These are phyloP conservation scores for Cyclotella kingstonii DNA, from an alignment of 108 stramenopile genomes.

Conservation along the genomic window DNA sequence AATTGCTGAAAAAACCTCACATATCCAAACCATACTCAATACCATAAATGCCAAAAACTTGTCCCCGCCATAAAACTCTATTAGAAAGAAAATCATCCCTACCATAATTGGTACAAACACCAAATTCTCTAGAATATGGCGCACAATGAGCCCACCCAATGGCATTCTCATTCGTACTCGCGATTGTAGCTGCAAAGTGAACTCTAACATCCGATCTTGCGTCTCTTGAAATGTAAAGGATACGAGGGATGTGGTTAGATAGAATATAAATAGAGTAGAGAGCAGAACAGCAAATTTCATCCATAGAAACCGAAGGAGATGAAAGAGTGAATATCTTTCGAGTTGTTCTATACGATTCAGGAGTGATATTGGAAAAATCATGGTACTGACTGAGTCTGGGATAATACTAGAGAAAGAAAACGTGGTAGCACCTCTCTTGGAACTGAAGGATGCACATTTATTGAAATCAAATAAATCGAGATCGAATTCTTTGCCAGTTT, in stretches of 20 bases:
- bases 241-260: constrained; percentile 87
- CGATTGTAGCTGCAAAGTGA: constrained; percentile 81
- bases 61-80: constrained; percentile 90
- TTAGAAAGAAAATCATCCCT: constrained; percentile 91
- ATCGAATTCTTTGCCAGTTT: constrained; percentile 29
- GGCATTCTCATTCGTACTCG: constrained; percentile 53
- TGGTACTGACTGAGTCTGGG: neutral
- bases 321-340: constrained; percentile 39
- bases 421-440: neutral
- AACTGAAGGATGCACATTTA: constrained; percentile 36
- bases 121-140: constrained; percentile 75
- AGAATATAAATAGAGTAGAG: constrained; percentile 87
- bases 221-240: constrained; percentile 91
- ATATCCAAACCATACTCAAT: constrained; percentile 87
- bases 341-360: constrained; percentile 16
- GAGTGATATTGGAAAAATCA: neutral
- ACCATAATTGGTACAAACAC: constrained; percentile 94
- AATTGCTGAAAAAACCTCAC: constrained; percentile 92
- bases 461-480: constrained; percentile 50
- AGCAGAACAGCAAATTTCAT: constrained; percentile 70
- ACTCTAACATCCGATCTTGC: constrained; percentile 95
- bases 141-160: constrained; percentile 54
- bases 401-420: neutral
- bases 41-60: constrained; percentile 89
- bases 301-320: constrained; percentile 28